Conservation (phyloP, 352 stramenopile genomes). For the Globisporangium cystogenes region DNA sequence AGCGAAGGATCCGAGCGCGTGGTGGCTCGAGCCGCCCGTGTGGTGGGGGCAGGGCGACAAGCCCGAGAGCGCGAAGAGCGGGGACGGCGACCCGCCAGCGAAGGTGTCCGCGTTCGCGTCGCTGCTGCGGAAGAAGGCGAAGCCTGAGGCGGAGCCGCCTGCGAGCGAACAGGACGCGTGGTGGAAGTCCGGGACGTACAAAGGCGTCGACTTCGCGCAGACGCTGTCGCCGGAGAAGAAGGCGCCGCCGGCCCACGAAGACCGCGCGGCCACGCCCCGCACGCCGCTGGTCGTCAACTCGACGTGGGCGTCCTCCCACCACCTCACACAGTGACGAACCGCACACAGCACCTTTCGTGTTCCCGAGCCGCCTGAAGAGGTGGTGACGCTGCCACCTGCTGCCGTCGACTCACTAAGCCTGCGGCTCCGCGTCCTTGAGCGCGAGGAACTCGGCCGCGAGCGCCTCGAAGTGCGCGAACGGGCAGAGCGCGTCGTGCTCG, state of each 20-base stretch:
- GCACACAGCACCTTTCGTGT: neutral
- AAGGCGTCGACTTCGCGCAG: constrained; percentile 59
- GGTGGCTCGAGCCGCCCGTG: constrained; percentile 55
- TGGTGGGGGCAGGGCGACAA: constrained; percentile 44
- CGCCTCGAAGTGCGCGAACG: constrained; percentile 60
- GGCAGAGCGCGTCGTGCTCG: constrained; percentile 42
- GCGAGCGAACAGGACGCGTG: constrained; percentile 32
- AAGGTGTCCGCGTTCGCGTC: constrained; percentile 15
- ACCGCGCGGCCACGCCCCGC: constrained; percentile 17
- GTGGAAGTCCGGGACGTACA: constrained; percentile 73
- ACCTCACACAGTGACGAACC: constrained; percentile 4
- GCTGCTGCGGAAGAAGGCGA: constrained; percentile 16
- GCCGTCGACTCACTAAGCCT: neutral
- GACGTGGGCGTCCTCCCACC: constrained; percentile 29
- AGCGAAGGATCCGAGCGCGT: constrained; percentile 26
- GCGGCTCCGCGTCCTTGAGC: neutral
- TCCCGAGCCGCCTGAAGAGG: neutral
- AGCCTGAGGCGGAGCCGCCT: neutral
- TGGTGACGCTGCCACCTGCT: too few species aligned
- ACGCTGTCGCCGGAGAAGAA: constrained; percentile 19
- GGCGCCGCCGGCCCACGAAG: constrained; percentile 7
- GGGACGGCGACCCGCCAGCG: constrained; percentile 17
- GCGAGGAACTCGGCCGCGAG: constrained; percentile 47
- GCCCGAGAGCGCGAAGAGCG: constrained; percentile 12
- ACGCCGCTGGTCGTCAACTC: constrained; percentile 31